Base-by-base conservation (phyloP, 164 flowering plant species). In the Macadamia tetraphylla region DNA sequence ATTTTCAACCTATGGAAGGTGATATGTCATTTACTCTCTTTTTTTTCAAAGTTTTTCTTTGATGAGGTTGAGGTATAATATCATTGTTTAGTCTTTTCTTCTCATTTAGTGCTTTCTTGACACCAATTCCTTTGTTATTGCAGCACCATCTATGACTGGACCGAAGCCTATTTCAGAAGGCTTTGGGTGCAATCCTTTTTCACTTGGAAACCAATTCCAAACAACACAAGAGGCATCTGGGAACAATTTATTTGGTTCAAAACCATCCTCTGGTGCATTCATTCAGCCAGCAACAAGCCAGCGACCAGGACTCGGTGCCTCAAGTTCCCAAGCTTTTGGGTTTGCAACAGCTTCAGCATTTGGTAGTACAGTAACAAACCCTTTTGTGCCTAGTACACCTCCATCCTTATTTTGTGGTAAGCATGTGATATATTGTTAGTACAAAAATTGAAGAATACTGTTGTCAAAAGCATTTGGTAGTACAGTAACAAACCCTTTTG, bases 161-260 rank as follows among this genome's bases (percentile, higher is more conserved):
- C 92, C 84, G 80, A 88, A 88, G 75, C 89, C 97, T 70, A 79
- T 85, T 23, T 23, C 23, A 23, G 23, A 23, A 71, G 91, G 85
- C 10, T 92, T 92, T 84, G 97, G 95, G 55, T 81, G 96, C 51
- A 78, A 80, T 53, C 76, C 90, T 43, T 76, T 85, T 73, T 96
- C 99, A n/a, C 92, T 95, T 83, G 98, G 98, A 62, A 78, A 88
- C 77, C 70, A 96, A 63, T 81, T 75, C 77, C 96, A 85, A 67
- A 94, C 81, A 78, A 81, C 95, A 23, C 97, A 92, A 71, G 86
- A 95, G 8, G 84, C 96, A 60, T 90, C 88, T 83, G 94, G 93
- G n/a, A 85, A 83, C 79, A 83, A 75, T 70, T 23, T 80, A 40
- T 90, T 90, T 79, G 94, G 94, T 67, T 78, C 90, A 12, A 70